phyloP scores from a whole-genome alignment of 202 grass and related monocot species.

The Zizania palustris region DNA sequence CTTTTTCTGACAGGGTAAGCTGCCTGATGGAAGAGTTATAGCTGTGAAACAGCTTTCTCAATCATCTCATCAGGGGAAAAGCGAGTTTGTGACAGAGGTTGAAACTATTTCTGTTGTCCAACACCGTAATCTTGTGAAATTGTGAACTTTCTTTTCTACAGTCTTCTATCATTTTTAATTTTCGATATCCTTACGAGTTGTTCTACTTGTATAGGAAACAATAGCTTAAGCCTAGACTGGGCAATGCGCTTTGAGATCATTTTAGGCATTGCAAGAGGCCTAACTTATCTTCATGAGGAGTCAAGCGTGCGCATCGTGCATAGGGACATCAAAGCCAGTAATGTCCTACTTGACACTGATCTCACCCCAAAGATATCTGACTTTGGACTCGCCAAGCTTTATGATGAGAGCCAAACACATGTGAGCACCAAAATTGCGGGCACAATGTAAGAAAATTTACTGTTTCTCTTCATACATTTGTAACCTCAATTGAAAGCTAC shows the following conservation, averaged over 20 bases:
- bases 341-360: conserved; percentile 52
- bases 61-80: conserved; percentile 53
- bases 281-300: conserved; percentile 55
- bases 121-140: conserved; percentile 55
- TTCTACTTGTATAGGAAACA: conserved; percentile 32
- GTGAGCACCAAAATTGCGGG: conserved; percentile 60
- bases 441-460: conserved; percentile 46
- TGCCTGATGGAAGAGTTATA: conserved; percentile 48
- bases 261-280: conserved; percentile 33
- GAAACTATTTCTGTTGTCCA: conserved; percentile 54
- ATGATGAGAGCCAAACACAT: conserved; percentile 58
- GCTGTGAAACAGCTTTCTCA: conserved; percentile 54
- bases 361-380: conserved; percentile 62
- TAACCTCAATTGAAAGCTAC: not conserved
- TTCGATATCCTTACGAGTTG: not conserved
- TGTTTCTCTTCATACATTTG: not conserved
- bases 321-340: conserved; percentile 49
- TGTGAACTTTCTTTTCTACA: not conserved
- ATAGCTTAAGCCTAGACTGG: conserved; percentile 46
- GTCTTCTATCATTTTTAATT: not conserved
- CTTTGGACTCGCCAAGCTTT: conserved; percentile 60
- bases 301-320: conserved; percentile 53
- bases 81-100: conserved; percentile 55
- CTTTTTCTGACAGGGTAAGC: conserved; percentile 41
- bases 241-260: conserved; percentile 46